phyloP scores from a whole-genome alignment of 768 basidiomycete species.

The Tylopilus vinaceipallidus region DNA sequence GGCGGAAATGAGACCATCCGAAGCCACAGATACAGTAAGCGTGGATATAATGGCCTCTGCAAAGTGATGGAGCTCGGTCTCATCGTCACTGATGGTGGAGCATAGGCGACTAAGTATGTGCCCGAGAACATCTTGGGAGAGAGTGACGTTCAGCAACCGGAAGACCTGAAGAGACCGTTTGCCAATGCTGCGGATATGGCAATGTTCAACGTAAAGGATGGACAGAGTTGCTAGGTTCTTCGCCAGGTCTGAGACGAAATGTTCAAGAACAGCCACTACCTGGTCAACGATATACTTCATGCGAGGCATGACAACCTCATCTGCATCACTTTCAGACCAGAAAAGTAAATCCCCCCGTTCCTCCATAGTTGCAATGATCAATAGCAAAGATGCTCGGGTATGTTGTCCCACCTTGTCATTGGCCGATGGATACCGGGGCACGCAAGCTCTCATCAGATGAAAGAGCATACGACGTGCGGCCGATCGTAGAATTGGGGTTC shows the following conservation, averaged over 20 bases:
- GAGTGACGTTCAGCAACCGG: constrained; percentile 70
- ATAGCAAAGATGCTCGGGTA: constrained; percentile 47
- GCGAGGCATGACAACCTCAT: constrained; percentile 55
- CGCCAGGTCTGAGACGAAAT: constrained; percentile 64
- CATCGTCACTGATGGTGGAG: constrained; percentile 75
- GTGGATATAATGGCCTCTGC: constrained; percentile 81
- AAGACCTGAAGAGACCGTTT: constrained; percentile 91
- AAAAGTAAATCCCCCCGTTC: constrained; percentile 53
- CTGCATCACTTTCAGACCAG: constrained; percentile 72
- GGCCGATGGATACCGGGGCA: constrained; percentile 73
- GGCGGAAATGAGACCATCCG: constrained; percentile 53
- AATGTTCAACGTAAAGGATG: constrained; percentile 81
- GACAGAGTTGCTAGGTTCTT: constrained; percentile 80
- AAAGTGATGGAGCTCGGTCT: constrained; percentile 77
- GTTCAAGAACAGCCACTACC: constrained; percentile 64
- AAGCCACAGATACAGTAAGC: constrained; percentile 57
- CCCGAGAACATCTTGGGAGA: constrained; percentile 71
- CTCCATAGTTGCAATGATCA: constrained; percentile 54
- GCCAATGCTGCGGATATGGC: constrained; percentile 81
- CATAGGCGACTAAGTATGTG: constrained; percentile 80
- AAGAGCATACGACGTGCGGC: constrained; percentile 80
- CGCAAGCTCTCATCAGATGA: constrained; percentile 80
- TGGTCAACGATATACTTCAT: constrained; percentile 67
- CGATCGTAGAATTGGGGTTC: constrained; percentile 62
- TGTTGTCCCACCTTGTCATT: constrained; percentile 54